Evolutionary conservation across 2,329 filamentous ascomycete genomes (phyloP), one percentile per base, ranked within the genome.

Genomic region (Microdochium nivale): DNA sequence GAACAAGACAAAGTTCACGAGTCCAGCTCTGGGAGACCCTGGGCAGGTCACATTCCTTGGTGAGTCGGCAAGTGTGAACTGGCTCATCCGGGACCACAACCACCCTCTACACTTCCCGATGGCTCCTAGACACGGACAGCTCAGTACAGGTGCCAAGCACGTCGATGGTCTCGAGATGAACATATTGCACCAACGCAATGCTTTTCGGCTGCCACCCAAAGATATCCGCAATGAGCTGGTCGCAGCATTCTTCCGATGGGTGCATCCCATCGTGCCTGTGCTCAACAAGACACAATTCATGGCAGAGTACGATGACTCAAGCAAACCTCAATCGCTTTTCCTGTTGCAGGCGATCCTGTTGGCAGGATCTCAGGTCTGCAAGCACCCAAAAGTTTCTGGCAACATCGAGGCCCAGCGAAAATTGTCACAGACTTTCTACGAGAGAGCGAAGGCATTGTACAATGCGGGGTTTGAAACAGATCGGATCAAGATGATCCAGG

Each of bases 391-490:
- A 65, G 75, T 97, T 25, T 96, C 96, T 90, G 92, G 97, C 67
- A 87, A 90, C 2, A 95, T 89, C 63, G 92, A 92, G 32, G 96
- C 91, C 1, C 95, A 91, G 0, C 96, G 90, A 0, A 91, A 92
- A 1, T 92, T 92, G 4, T 91, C 92, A 3, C 84, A 96, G 72
- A 97, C 92, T 0, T 97, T 97, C 63, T 97, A 97, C 74, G 97
- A 97, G 70, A 81, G 92, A 53, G 92, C 92, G 35, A 97, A 97
- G 67, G 92, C 92, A 0, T 74, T 97, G 2, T 97, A 94, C 64
- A 92, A 97, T 69, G 92, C 92, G 52, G 96, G 96, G 62, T 97
- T 96, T 64, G 92, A 97, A 68, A 92, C 97, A 62, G 92, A 97
- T 62, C 81, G 92, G 11, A 89, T 97, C 48, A 97, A 94, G 0